A percentile compares a stretch with the other conserved stretches of the same genome.
Evolutionary conservation across 176 grass and related monocot genomes (phyloP).

Genomic region (Melocanna baccifera): DNA sequence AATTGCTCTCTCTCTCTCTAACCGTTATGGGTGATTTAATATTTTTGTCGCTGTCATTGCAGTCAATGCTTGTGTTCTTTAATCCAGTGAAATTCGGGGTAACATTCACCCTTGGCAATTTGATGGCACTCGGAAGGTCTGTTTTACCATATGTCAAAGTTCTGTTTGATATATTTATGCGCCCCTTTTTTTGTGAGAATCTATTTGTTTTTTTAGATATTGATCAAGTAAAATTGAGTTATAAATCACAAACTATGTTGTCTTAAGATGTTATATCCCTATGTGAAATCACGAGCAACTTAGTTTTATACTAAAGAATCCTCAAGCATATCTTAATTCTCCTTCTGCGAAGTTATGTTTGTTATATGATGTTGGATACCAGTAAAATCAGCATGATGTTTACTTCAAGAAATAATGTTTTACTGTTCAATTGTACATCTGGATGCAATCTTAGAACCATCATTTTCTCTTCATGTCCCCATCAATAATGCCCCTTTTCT

Average conservation of each 20-base stretch:
- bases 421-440: background rate
- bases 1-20: background rate
- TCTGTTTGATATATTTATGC: background rate
- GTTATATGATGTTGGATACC: background rate
- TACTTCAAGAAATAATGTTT: background rate
- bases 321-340: background rate
- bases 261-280: background rate
- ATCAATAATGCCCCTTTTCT: background rate
- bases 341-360: slow-evolving; percentile 13
- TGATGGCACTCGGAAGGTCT: slow-evolving; percentile 95
- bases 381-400: slow-evolving; percentile 9
- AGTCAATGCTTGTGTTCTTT: slow-evolving; percentile 99
- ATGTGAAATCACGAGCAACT: background rate
- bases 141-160: slow-evolving; percentile 26
- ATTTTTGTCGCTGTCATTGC: slow-evolving; percentile 13
- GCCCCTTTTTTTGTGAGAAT: background rate
- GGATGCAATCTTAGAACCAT: background rate
- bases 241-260: background rate
- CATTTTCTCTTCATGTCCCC: background rate
- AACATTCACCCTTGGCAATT: slow-evolving; percentile 98
- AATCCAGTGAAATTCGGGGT: slow-evolving; percentile 94
- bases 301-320: background rate
- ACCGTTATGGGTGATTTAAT: background rate
- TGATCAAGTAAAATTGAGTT: background rate
- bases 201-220: background rate